A percentile compares a stretch with the other conserved stretches of the same genome.
These are phyloP conservation scores for Phytopythium montanum DNA, from an alignment of 352 stramenopile species.

Conservation along the genomic window DNA sequence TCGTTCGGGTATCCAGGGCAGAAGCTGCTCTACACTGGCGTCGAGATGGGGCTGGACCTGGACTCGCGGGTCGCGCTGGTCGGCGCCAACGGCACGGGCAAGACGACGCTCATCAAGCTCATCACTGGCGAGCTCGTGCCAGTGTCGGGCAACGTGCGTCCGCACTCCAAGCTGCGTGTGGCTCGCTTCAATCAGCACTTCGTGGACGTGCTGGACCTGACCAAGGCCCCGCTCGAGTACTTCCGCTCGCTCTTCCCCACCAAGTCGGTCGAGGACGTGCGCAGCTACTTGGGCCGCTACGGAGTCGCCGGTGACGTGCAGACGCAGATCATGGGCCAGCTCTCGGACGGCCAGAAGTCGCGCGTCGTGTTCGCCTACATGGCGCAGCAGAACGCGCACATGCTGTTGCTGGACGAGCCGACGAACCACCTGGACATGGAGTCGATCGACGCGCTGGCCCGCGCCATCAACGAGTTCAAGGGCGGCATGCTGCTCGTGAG, in stretches of 20 bases:
- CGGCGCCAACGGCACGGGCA: conserved; percentile 95
- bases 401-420: conserved; percentile 90
- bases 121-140: conserved; percentile 95
- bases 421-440: conserved; percentile 94
- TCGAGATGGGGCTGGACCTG: conserved; percentile 97
- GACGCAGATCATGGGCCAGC: conserved; percentile 94
- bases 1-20: conserved; percentile 94
- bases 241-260: conserved; percentile 93
- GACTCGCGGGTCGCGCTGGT: conserved; percentile 97
- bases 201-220: conserved; percentile 96
- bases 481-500: conserved; percentile 97
- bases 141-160: conserved; percentile 92
- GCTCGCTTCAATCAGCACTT: conserved; percentile 98
- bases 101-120: conserved; percentile 98
- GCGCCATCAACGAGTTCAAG: conserved; percentile 97
- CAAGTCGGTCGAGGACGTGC: conserved; percentile 93
- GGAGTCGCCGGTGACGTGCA: conserved; percentile 95
- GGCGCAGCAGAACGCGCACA: conserved; percentile 96
- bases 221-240: conserved; percentile 95
- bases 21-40: conserved; percentile 88
- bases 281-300: conserved; percentile 96
- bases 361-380: conserved; percentile 98
- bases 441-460: conserved; percentile 96
- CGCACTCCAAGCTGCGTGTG: conserved; percentile 96
- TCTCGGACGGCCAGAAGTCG: conserved; percentile 96